Evolutionary conservation across 768 basidiomycete species (phyloP), one percentile per base, ranked within the genome.

Genomic region (Hortiboletus flavorubellus): DNA sequence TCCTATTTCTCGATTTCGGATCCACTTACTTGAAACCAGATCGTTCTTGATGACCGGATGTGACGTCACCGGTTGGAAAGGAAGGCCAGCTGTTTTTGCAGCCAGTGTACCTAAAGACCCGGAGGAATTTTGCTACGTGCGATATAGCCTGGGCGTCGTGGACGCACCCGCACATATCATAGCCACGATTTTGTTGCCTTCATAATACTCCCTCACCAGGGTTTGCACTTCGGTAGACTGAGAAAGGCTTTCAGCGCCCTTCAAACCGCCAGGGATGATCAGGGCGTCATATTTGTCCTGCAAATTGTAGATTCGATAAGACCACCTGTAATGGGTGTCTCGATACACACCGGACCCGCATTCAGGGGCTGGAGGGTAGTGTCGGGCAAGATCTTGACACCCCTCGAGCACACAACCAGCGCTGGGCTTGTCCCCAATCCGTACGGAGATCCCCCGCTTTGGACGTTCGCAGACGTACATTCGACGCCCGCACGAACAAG

Each of bases 81-180:
- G 78, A 5, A 92, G 76, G 10, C 75, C 75, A 1, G 89, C 76
- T 0, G 80, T 80, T 54, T 83, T 74, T 0, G 91, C 91, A 29
- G 82, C 80, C 35, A 91, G 74, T 45, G 83, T 84, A n/a, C 89
- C 89, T 90, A 60, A 7, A 16, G 8, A 14, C 5, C 9, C 18
- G 18, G 33, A 21, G 23, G 23, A 31, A 12, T 12, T 8, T 31
- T 15, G 9, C 51, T 12, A 33, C 11, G n/a, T 42, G 14, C 21
- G 11, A 23, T 8, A 21, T 23, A 4, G 14, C 42, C 29, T 46
- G 21, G 15, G 10, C 21, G 29, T 37, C 49, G 2, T 46, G 4
- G 7, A 67, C 77, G 34, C 50, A 85, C 90, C 90, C 48, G 91
- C 91, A 63, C 91, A 93, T 44, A 92, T 90, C 90, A 92, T 91